A percentile compares a stretch with the other conserved stretches of the same genome.
Conservation (phyloP, 2,329 filamentous ascomycete genomes). For the Scorias spongiosa region DNA sequence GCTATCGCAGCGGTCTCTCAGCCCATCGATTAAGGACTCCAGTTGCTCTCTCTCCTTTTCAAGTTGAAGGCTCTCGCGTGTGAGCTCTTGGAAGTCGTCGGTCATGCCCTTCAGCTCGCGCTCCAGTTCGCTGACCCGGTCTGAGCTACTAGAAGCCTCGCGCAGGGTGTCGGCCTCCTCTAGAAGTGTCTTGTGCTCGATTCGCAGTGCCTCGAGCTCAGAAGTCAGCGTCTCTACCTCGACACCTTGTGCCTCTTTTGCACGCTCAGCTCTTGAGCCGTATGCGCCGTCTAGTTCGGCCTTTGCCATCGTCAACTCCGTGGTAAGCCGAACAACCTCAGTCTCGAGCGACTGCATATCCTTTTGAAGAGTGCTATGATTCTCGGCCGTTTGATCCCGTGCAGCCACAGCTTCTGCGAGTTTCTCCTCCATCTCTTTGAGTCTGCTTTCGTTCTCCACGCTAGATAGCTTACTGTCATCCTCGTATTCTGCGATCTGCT, state of each 20-base stretch:
- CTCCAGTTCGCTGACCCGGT: constrained; percentile 36
- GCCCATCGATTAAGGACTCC: constrained; percentile 46
- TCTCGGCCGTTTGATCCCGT: constrained; percentile 10
- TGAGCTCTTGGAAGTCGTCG: constrained; percentile 55
- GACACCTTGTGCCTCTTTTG: constrained; percentile 50
- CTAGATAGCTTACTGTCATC: constrained; percentile 22
- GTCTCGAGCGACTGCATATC: constrained; percentile 36
- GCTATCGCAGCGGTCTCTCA: constrained; percentile 48
- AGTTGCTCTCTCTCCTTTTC: constrained; percentile 55
- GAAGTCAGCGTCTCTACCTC: constrained; percentile 28
- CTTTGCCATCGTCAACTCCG: constrained; percentile 75
- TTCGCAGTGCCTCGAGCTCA: constrained; percentile 28
- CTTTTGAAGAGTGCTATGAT: constrained; percentile 14
- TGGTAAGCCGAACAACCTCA: constrained; percentile 50
- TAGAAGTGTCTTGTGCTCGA: constrained; percentile 26
- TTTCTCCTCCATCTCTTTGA: constrained; percentile 5
- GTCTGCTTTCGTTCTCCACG: constrained; percentile 22
- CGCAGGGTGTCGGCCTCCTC: constrained; percentile 6
- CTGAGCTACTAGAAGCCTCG: constrained; percentile 10
- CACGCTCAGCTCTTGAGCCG: constrained; percentile 55
- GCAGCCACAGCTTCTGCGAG: constrained; percentile 8
- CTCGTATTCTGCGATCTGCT: constrained; percentile 11
- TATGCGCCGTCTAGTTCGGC: constrained; percentile 93
- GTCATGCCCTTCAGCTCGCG: constrained; percentile 53
- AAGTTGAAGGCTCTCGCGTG: constrained; percentile 52